Evolutionary conservation across 2,329 filamentous ascomycete species (phyloP).

Genomic region (Ploettnerulaceae sp.): DNA sequence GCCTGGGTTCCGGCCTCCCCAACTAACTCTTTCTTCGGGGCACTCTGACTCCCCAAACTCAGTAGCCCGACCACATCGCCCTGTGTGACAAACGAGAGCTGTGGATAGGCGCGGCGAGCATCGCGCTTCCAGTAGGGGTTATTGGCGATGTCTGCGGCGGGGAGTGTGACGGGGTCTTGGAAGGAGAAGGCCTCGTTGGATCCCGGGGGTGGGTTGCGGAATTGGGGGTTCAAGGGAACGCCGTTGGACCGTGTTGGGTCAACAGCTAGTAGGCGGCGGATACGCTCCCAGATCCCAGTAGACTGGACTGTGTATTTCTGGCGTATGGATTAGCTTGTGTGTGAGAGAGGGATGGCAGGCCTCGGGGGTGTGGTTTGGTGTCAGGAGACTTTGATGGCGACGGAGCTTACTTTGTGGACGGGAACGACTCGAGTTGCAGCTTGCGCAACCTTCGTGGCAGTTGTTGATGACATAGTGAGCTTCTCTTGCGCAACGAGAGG

Average conservation of each 20-base stretch:
- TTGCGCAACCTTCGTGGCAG: constrained; percentile 55
- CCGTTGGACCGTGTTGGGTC: constrained; percentile 87
- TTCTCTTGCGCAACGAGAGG: constrained; percentile 17
- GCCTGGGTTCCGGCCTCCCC: constrained; percentile 68
- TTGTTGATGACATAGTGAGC: constrained; percentile 41
- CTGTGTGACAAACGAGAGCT: constrained; percentile 74
- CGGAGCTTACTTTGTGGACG: constrained; percentile 51
- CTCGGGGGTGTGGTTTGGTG: constrained; percentile 2
- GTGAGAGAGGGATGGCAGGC: constrained; percentile 8
- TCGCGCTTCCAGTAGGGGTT: constrained; percentile 98
- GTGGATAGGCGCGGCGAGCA: constrained; percentile 73
- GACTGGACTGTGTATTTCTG: constrained; percentile 98
- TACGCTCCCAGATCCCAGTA: constrained; percentile 76
- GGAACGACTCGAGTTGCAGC: constrained; percentile 49
- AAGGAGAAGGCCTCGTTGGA: constrained; percentile 64
- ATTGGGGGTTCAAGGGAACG: constrained; percentile 88
- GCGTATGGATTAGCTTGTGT: constrained; percentile 22
- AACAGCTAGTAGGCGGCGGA: constrained; percentile 74
- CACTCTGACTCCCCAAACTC: constrained; percentile 73
- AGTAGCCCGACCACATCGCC: constrained; percentile 81
- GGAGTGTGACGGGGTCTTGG: constrained; percentile 76
- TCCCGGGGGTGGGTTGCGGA: constrained; percentile 80
- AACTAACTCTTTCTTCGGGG: constrained; percentile 78
- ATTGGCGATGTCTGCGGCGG: constrained; percentile 83
- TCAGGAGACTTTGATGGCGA: constrained; percentile 16